Evolutionary conservation across 1,139 yeast species (phyloP), one percentile per base, ranked within the genome.

Genomic region (Debaryomyces sp.): DNA sequence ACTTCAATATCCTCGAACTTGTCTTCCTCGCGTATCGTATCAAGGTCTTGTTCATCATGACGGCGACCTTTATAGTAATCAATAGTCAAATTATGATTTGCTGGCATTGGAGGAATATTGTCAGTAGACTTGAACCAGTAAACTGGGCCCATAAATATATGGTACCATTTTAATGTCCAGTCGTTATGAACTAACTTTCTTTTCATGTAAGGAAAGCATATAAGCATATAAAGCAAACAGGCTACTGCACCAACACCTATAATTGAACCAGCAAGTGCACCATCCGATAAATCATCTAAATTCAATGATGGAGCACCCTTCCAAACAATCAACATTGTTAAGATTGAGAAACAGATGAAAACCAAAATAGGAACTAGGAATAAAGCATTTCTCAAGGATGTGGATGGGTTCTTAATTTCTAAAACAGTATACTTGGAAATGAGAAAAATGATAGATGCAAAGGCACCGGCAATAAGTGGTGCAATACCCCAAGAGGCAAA

Each of bases 401-500:
- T 66, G 30, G 58, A 57, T 42, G 65, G 59, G 49, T 75, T 62
- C 59, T 81, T 82, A 52, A 85, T 66, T 62, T 86, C 90, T 60
- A 87, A 74, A 29, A 87, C 88, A 45, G 66, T 58, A 58, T 62
- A 84, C 66, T 87, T 87, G 50, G 87, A 78, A 47, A 81, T 66
- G 52, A 84, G 67, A 64, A 85, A 87, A 48, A 82, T 67, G 42
- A 80, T 68, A 5, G 87, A 67, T 3, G 89, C 84, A 56, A 87
- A 79, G 29, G 65, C 59, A 57, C 91, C 92, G 17, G 92, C 87
- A 53, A 87, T 71, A 15, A 75, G 64, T n/a, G 95, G 94, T 12
- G 94, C 91, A 68, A 87, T 82, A 61, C 85, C 84, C 92, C 94
- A 87, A 10, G 91, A 84, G 4, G 94, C 94, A 54, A 85, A 80